A percentile compares a stretch with the other conserved stretches of the same genome.
These are phyloP conservation scores for Primulina eburnea DNA, from an alignment of 257 asterid genomes.

Conservation along the genomic window DNA sequence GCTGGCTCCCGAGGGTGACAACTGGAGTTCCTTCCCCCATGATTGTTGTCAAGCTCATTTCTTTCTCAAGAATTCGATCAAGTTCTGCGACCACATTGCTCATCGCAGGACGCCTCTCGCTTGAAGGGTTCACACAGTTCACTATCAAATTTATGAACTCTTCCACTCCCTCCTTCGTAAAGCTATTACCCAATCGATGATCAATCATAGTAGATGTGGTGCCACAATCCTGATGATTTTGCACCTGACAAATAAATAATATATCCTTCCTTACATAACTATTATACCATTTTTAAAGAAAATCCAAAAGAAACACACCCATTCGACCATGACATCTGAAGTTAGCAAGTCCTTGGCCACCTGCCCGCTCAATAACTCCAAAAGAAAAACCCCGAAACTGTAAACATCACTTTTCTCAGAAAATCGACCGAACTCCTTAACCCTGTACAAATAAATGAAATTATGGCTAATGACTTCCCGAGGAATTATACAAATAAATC, in stretches of 20 bases:
- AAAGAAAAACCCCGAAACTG: slow-evolving; percentile 84
- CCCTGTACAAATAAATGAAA: slow-evolving; percentile 51
- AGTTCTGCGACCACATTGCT: slow-evolving; percentile 69
- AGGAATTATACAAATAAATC: background rate
- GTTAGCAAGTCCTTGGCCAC: slow-evolving; percentile 58
- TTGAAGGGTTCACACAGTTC: slow-evolving; percentile 60
- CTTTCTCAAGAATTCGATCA: slow-evolving; percentile 79
- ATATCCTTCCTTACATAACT: background rate
- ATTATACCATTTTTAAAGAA: slow-evolving; percentile 3
- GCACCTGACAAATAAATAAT: slow-evolving; percentile 42
- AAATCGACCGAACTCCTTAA: slow-evolving; percentile 75
- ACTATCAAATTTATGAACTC: slow-evolving; percentile 62
- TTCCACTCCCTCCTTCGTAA: slow-evolving; percentile 80
- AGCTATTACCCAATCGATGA: slow-evolving; percentile 70
- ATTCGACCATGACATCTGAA: slow-evolving; percentile 59
- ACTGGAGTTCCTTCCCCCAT: slow-evolving; percentile 95
- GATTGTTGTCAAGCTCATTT: slow-evolving; percentile 84
- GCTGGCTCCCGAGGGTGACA: slow-evolving; percentile 87
- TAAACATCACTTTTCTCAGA: slow-evolving; percentile 88
- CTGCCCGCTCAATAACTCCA: slow-evolving; percentile 81
- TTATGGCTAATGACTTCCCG: slow-evolving; percentile 13
- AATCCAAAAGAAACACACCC: slow-evolving; percentile 46
- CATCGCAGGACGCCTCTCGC: slow-evolving; percentile 77
- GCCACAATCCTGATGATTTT: slow-evolving; percentile 62
- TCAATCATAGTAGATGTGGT: slow-evolving; percentile 56